Evolutionary conservation across 1,284 basidiomycete species (phyloP), one percentile per base, ranked within the genome.

Genomic region (Takashimella tepidaria): DNA sequence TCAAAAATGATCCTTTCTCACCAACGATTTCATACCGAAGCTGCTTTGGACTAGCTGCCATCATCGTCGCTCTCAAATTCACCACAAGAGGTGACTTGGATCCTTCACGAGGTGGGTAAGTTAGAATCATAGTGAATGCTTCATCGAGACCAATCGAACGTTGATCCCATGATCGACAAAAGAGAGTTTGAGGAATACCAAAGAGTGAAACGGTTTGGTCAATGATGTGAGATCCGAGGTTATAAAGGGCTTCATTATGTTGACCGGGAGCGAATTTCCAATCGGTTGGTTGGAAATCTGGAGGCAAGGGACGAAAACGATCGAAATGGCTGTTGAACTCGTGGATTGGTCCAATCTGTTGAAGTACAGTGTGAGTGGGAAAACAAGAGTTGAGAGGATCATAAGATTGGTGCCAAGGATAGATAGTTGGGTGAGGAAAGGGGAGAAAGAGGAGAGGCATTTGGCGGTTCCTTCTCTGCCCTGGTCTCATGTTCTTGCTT

Each of bases 181-280:
- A 73, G 25, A 92, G 75, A 54, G 76, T 82, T 27, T 80, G 69
- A 0, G 90, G 89, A 49, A 82, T 78, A 40, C 89, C 90, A 66
- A 92, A 92, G 45, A 92, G 79, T 11, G 79, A 77, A 24, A 92
- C 77, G 5, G 83, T 79, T 72, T 92, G 89, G 75, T 92, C 89
- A 63, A 92, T 83, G 54, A 80, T 59, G 57, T 80, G 79, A 37
- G 73, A 72, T 10, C 79, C 79, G 12, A 80, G 69, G 65, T 79
- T 78, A 59, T 74, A 78, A 31, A 76, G 66, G 11, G 71, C 70
- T 27, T 77, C 76, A 52, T 74, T 74, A 47, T 72, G 69, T 53
- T 70, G 58, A 8, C 73, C 74, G 1, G 73, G 65, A 3, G 64
- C 59, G 58, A 79, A 78, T 59, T 79, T 79, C 78, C 78, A 80